Conservation (phyloP, 768 basidiomycete genomes). For the Lactarius trivialis region DNA sequence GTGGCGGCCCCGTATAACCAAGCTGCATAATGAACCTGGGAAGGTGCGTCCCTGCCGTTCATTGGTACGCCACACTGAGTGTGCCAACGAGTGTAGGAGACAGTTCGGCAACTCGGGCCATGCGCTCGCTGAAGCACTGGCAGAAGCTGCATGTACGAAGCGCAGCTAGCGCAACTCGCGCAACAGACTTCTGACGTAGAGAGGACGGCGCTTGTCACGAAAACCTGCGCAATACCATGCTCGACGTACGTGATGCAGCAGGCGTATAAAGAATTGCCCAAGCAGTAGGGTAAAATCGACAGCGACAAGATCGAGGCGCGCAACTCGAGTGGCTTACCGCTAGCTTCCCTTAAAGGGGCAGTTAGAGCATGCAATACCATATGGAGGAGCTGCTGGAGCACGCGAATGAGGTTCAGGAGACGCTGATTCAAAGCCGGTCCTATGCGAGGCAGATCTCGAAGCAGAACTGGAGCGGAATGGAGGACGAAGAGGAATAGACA, state of each 20-base stretch:
- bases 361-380: constrained; percentile 88
- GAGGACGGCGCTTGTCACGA: constrained; percentile 90
- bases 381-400: constrained; percentile 98
- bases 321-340: constrained; percentile 1
- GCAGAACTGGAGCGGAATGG: too few species aligned
- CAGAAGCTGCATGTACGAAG: constrained; percentile 97
- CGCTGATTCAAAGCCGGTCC: constrained; percentile 81
- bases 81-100: constrained; percentile 55
- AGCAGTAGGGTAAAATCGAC: constrained; percentile 95
- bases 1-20: constrained; percentile 97
- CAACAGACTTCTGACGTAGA: constrained; percentile 99
- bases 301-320: constrained; percentile 96
- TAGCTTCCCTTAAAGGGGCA: not conserved
- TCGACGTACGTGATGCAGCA: constrained; percentile 93
- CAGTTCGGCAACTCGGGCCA: constrained; percentile 92
- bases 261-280: constrained; percentile 94
- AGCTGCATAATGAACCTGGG: constrained; percentile 87
- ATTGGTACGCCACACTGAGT: not conserved
- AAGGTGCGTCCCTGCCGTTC: constrained; percentile 51
- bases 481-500: too few species aligned
- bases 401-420: constrained; percentile 96
- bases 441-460: constrained; percentile 95
- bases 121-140: constrained; percentile 84
- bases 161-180: constrained; percentile 79
- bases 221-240: constrained; percentile 97